Evolutionary conservation across 768 basidiomycete genomes (phyloP), one percentile per base, ranked within the genome.

Genomic region (Lactarius vividus): DNA sequence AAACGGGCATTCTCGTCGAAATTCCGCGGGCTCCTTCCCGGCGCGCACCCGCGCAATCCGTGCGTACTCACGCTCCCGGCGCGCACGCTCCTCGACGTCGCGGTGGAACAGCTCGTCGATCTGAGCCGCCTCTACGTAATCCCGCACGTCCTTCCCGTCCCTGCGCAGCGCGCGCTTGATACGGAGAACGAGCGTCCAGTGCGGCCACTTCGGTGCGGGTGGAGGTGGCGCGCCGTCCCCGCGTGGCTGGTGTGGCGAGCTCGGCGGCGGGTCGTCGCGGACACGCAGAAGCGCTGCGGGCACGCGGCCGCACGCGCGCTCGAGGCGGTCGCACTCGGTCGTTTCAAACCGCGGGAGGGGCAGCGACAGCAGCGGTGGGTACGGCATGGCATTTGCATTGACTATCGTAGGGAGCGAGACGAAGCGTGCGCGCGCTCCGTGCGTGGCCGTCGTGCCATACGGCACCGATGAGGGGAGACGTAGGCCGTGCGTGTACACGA

Each of bases 151-250:
- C 23, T 53, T 57, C 16, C 67, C 68, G 1, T 69, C 62, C 31
- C n/a, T 58, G 7, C 58, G 61, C 31, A 70, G 29, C 20, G 44
- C 58, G 0, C 67, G 60, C 61, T 68, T 69, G 26, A 70, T 59
- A 10, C 63, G 67, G n/a, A 65, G 44, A 0, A 69, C 58, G 15
- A 70, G 55, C 16, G 37, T n/a, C 63, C 59, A 57, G 10, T 65
- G 68, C 23, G 59, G 33, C 57, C 69, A 70, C 46, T 70, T 70
- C 7, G 69, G 69, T 5, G 57, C 59, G 0, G 57, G 67, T 4
- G 57, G 42, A 0, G 66, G 61, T 7, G 57, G 61, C 5, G 65
- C 49, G 20, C 57, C 61, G 29, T 58, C 52, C 20, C 46, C 52
- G 29, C 65, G 66, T 0, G 62, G 57, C 66, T 67, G 66, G 42